phyloP scores from a whole-genome alignment of 768 basidiomycete species.

The Mycena sanguinolenta region DNA sequence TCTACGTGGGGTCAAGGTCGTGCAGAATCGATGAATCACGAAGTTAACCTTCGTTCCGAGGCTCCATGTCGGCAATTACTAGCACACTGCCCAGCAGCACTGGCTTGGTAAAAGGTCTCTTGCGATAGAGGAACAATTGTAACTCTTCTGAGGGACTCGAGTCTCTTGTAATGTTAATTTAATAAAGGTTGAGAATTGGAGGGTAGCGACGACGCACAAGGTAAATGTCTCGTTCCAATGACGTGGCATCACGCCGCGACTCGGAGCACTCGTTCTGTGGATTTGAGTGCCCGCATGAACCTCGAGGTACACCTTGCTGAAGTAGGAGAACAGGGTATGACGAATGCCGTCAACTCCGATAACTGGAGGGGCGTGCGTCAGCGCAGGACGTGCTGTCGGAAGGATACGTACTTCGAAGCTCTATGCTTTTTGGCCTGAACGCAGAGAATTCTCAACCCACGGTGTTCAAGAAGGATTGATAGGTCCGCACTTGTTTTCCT shows the following conservation, averaged over 20 bases:
- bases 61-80: constrained; percentile 23
- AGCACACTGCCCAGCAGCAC: constrained; percentile 5
- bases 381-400: too few relatives aligned
- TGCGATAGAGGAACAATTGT: constrained; percentile 21
- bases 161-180: constrained; percentile 10
- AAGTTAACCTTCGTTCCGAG: constrained; percentile 30
- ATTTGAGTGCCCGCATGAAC: neutral
- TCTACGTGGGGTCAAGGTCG: constrained; percentile 14
- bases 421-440: too few relatives aligned
- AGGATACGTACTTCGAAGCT: too few relatives aligned
- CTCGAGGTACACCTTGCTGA: constrained; percentile 26
- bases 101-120: constrained; percentile 13
- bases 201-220: constrained; percentile 20
- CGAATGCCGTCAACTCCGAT: too few relatives aligned
- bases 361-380: too few relatives aligned
- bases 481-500: too few relatives aligned
- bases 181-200: neutral
- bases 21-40: neutral
- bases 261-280: constrained; percentile 12
- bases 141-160: constrained; percentile 19
- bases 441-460: too few relatives aligned
- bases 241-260: constrained; percentile 25
- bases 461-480: too few relatives aligned
- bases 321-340: too few relatives aligned
- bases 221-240: constrained; percentile 24